Evolutionary conservation across 2,329 filamentous ascomycete species (phyloP).

Genomic region (Sporothrix inflata): DNA sequence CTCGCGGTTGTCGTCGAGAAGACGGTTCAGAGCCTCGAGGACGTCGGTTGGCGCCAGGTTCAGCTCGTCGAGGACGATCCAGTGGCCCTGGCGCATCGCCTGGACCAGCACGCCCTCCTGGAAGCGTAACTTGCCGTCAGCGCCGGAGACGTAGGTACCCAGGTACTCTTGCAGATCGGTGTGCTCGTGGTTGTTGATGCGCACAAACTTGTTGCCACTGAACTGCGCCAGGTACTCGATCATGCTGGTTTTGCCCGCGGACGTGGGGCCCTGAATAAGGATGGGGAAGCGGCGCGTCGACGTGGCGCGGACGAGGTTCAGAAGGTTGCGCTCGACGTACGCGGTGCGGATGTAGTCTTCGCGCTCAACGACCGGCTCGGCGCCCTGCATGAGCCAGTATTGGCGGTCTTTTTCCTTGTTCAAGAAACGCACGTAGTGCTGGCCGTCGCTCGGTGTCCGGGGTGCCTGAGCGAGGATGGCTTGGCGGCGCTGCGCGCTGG

Average conservation of each 20-base stretch:
- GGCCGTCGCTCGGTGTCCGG: constrained; percentile 74
- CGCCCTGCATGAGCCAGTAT: constrained; percentile 86
- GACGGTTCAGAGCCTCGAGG: constrained; percentile 89
- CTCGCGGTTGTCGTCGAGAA: constrained; percentile 95
- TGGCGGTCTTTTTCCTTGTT: constrained; percentile 68
- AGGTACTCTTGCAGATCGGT: constrained; percentile 98
- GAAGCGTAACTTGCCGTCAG: constrained; percentile 83
- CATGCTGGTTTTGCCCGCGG: constrained; percentile 98
- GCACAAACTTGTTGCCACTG: constrained; percentile 94
- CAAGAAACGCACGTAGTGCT: constrained; percentile 77
- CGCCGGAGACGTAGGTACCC: constrained; percentile 86
- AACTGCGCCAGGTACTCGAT: constrained; percentile 97
- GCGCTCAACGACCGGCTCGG: constrained; percentile 67
- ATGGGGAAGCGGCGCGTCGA: constrained; percentile 93
- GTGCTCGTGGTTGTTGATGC: constrained; percentile 99
- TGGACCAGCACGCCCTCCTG: constrained; percentile 94
- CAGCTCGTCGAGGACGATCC: constrained; percentile 97
- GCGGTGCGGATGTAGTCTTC: constrained; percentile 94
- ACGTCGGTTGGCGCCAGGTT: constrained; percentile 98
- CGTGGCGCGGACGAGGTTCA: constrained; percentile 90
- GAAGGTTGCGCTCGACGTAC: constrained; percentile 90
- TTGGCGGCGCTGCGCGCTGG: constrained; percentile 58
- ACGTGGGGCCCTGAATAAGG: constrained; percentile 93
- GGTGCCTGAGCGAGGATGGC: constrained; percentile 79
- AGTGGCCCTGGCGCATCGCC: constrained; percentile 88